These are phyloP conservation scores for Anethum foeniculum DNA, from an alignment of 140 eudicot genomes.

Conservation along the genomic window DNA sequence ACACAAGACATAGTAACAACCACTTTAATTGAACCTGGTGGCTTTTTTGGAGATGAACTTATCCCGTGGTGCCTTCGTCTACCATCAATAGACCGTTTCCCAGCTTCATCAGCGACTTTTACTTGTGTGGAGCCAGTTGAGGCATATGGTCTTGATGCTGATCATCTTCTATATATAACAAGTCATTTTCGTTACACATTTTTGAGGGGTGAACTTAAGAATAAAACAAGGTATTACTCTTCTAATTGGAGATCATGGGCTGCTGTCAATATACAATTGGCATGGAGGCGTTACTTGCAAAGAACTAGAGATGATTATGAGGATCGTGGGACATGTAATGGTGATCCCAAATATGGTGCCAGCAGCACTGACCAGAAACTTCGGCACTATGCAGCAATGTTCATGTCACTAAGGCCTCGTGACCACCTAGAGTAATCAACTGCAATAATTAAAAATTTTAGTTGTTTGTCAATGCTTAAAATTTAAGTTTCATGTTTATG, in stretches of 20 bases:
- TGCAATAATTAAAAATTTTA: not conserved
- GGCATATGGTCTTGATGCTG: conserved; percentile 69
- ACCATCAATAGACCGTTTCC: conserved; percentile 55
- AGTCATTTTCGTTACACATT: conserved; percentile 75
- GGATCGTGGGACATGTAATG: not conserved
- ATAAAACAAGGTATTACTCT: conserved; percentile 63
- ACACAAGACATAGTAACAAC: conserved; percentile 67
- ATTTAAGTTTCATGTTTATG: not conserved
- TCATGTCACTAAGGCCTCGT: conserved; percentile 73
- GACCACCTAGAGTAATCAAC: conserved; percentile 66
- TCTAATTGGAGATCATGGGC: conserved; percentile 98
- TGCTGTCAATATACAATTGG: conserved; percentile 60
- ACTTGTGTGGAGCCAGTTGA: conserved; percentile 60
- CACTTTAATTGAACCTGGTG: conserved; percentile 54
- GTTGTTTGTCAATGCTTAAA: not conserved
- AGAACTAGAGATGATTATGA: conserved; percentile 28
- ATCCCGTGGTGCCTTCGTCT: conserved; percentile 86
- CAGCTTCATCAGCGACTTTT: conserved; percentile 79
- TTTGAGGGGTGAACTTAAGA: conserved; percentile 44
- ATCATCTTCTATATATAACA: conserved; percentile 58
- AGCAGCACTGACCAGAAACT: conserved; percentile 16
- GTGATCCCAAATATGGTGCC: not conserved
- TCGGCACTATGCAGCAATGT: conserved; percentile 48
- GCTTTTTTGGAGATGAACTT: conserved; percentile 78
- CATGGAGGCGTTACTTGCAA: conserved; percentile 53